phyloP scores from a whole-genome alignment of 495 filamentous ascomycete genomes.

The Podospora pseudoanserina region DNA sequence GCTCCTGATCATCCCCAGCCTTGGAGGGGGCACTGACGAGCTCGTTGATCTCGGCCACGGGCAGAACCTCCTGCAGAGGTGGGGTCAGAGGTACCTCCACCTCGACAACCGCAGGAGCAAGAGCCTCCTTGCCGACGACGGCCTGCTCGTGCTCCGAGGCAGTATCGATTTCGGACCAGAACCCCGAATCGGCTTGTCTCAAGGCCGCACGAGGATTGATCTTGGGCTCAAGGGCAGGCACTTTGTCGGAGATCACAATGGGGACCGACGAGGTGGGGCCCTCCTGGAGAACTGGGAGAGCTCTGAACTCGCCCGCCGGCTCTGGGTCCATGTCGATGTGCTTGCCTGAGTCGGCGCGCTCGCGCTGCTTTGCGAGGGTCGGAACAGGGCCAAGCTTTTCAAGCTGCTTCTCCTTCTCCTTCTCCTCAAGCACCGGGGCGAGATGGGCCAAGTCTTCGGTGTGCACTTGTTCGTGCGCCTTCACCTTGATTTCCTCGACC shows the following conservation, averaged over 20 bases:
- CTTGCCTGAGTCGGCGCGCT: constrained; percentile 32
- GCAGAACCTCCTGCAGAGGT: neutral
- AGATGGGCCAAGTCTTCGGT: neutral
- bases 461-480: neutral
- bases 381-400: neutral
- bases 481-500: constrained; percentile 10
- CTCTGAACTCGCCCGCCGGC: constrained; percentile 15
- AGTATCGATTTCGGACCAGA: constrained; percentile 22
- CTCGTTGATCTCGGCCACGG: constrained; percentile 6
- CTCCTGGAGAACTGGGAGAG: constrained; percentile 18
- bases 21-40: neutral
- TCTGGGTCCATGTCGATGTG: constrained; percentile 22
- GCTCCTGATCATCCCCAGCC: constrained; percentile 3
- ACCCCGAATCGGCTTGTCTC: constrained; percentile 33
- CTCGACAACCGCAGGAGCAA: neutral
- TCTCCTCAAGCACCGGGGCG: constrained; percentile 1
- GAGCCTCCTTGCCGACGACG: neutral
- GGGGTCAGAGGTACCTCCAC: neutral
- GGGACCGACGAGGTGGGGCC: neutral
- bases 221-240: constrained; percentile 17
- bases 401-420: constrained; percentile 13
- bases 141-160: constrained; percentile 9
- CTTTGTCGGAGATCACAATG: constrained; percentile 8
- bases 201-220: constrained; percentile 10
- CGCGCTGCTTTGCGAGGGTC: constrained; percentile 8